These are phyloP conservation scores for Exophiala sideris DNA, from an alignment of 2,329 filamentous ascomycete genomes.

Conservation along the genomic window DNA sequence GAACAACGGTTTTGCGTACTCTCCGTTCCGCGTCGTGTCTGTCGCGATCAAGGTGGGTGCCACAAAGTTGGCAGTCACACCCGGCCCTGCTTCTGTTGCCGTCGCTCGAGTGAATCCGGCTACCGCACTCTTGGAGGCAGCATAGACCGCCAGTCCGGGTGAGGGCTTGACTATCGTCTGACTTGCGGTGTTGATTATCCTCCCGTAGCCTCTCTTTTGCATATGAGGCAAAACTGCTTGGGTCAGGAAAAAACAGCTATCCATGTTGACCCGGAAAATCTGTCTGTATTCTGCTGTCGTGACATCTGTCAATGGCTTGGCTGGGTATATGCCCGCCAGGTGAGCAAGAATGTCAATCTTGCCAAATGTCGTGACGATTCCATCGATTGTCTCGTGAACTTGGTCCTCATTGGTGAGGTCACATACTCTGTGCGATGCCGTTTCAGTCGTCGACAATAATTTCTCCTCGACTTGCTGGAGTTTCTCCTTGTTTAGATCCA, in stretches of 20 bases:
- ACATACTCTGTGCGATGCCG: background rate
- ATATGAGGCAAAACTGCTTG: conserved; percentile 32
- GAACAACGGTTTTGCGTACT: conserved; percentile 40
- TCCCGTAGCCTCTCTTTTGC: conserved; percentile 32
- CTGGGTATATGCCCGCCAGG: conserved; percentile 11
- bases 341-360: conserved; percentile 9
- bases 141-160: conserved; percentile 35
- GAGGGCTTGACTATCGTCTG: conserved; percentile 40
- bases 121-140: conserved; percentile 40
- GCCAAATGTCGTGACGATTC: background rate
- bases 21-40: conserved; percentile 43
- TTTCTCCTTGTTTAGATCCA: conserved; percentile 34
- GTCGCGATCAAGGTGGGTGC: conserved; percentile 51
- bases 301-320: conserved; percentile 28
- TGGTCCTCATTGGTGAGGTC: conserved; percentile 1
- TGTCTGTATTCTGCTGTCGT: conserved; percentile 43
- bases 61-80: conserved; percentile 47
- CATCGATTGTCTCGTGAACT: conserved; percentile 41
- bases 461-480: conserved; percentile 28
- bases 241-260: conserved; percentile 45
- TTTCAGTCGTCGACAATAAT: background rate
- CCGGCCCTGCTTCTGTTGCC: conserved; percentile 38
- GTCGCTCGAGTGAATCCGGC: conserved; percentile 41
- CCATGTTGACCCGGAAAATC: conserved; percentile 45
- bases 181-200: conserved; percentile 43